Base-by-base conservation (phyloP, 1,139 yeast species). In the Hemisphaericaspora lyxosophila region DNA sequence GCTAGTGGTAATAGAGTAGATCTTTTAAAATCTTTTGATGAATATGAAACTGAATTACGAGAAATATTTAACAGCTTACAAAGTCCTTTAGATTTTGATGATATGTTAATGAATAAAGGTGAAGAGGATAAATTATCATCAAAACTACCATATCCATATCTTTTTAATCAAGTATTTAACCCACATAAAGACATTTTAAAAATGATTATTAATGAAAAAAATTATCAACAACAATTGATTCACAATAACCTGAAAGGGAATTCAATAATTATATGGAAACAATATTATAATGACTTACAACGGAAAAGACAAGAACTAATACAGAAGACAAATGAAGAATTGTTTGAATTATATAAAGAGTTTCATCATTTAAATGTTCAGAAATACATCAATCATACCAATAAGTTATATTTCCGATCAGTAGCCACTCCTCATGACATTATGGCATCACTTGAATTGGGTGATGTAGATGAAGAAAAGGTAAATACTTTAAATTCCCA, bases 21-120 rank as follows among this genome's bases (percentile, higher is more conserved):
- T 28, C 44, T 60, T 3, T 41, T 59, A 11, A 51, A 44, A 34
- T 45, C 52, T 2, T 46, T 55, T 18, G 55, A 52, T 20, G 67
- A 62, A 34, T 62, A 60, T 39, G 67, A 65, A 37, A 54, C 51
- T 5, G 69, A 64, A 42, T 49, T 66, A 16, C 35, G 39, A 11
- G 61, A 57, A 22, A 47, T 69, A 7, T 49, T 62, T 28, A 46
- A 53, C 16, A 60, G 60, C 34, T 41, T 66, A 6, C 64, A 58
- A 39, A 59, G 64, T 43, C 75, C 75, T 1, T 52, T 65, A 27
- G 59, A 53, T 12, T 52, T 65, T 36, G 74, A 68, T 40, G 56
- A 49, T 36, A 56, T 27, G 45, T 59, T 49, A 29, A 47, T 34
- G 26, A 39, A 38, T 25, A 43, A 43, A 8, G 44, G 43, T 17